Evolutionary conservation across 2,329 filamentous ascomycete species (phyloP).

Genomic region (Domatiomyces globalis): DNA sequence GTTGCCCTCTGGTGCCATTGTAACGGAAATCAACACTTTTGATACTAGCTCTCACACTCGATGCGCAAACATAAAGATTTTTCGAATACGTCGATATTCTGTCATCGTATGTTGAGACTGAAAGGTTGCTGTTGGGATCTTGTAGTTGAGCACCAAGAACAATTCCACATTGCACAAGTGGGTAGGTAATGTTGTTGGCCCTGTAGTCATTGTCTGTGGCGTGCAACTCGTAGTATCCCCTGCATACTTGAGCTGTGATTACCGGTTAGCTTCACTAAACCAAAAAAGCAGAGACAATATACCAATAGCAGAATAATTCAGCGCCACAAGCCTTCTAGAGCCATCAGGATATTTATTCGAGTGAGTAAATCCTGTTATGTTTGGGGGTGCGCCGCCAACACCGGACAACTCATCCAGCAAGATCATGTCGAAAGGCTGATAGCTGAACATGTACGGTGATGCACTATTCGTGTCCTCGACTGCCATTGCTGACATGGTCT

Average conservation of each 20-base stretch:
- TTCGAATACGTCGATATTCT: no score
- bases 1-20: slow-evolving; percentile 21
- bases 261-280: no score
- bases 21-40: slow-evolving; percentile 32
- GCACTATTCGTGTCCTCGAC: background rate
- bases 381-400: background rate
- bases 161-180: slow-evolving; percentile 27
- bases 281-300: slow-evolving; percentile 18
- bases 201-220: no score
- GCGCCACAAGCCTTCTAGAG: slow-evolving; percentile 3
- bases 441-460: background rate
- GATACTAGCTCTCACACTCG: slow-evolving; percentile 28
- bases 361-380: background rate
- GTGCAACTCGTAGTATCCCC: slow-evolving; percentile 7
- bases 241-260: slow-evolving; percentile 23
- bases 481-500: background rate
- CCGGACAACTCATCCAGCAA: background rate
- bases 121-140: slow-evolving; percentile 4
- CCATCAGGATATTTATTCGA: slow-evolving; percentile 4
- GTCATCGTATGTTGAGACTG: slow-evolving; percentile 2
- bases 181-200: slow-evolving; percentile 20
- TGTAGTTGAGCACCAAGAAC: slow-evolving; percentile 28
- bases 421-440: background rate
- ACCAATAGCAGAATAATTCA: slow-evolving; percentile 4
- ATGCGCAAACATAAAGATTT: slow-evolving; percentile 29